Conservation (phyloP, 2,329 filamentous ascomycete genomes). For the Pyricularia pennisetigena region DNA sequence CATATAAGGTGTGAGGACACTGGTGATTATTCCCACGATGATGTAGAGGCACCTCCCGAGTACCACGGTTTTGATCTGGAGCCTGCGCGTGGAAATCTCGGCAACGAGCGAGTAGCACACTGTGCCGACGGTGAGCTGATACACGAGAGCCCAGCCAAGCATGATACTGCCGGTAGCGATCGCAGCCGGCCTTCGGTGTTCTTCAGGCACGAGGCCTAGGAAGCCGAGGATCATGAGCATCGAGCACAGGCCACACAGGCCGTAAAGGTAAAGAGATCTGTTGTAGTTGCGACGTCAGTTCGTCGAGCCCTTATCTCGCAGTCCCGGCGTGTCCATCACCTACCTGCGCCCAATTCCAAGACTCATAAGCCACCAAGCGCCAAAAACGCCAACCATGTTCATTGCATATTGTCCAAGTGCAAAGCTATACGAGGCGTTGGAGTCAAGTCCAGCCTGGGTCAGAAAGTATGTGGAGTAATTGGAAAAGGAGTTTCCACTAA, state of each 20-base stretch:
- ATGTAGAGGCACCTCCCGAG: conserved; percentile 76
- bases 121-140: conserved; percentile 80
- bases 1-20: conserved; percentile 85
- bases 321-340: conserved; percentile 3
- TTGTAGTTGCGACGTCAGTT: neutral
- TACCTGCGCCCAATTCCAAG: conserved; percentile 60
- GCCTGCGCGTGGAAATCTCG: conserved; percentile 70
- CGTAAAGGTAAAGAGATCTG: conserved; percentile 59
- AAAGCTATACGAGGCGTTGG: conserved; percentile 44
- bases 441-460: conserved; percentile 45
- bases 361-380: conserved; percentile 73
- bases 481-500: conserved; percentile 54
- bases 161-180: conserved; percentile 80
- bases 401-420: conserved; percentile 57
- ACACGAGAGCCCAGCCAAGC: conserved; percentile 72
- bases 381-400: conserved; percentile 73
- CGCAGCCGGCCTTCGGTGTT: conserved; percentile 49
- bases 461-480: conserved; percentile 58
- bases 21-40: conserved; percentile 70
- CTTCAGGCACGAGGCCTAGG: conserved; percentile 60
- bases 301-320: neutral
- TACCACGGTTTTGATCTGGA: conserved; percentile 88
- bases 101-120: conserved; percentile 84
- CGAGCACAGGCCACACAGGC: conserved; percentile 59
- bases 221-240: conserved; percentile 83